A percentile compares a stretch with the other conserved stretches of the same genome.
Conservation (phyloP, 2,329 filamentous ascomycete species). For the Fusarium sp. region DNA sequence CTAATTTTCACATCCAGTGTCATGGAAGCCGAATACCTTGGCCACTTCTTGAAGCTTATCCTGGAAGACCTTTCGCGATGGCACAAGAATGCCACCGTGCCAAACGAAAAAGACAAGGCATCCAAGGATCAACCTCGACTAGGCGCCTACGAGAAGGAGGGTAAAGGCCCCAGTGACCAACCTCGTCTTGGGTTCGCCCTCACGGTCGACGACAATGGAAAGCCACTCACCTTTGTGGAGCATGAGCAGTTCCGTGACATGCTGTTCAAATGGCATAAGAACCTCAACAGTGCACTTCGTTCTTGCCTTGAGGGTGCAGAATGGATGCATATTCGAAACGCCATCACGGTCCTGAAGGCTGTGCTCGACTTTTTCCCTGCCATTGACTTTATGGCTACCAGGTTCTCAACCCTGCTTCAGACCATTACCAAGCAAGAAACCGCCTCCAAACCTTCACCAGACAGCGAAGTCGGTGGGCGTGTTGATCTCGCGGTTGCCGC, state of each 20-base stretch:
- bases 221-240: conserved; percentile 78
- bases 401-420: conserved; percentile 73
- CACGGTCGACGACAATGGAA: conserved; percentile 73
- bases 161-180: conserved; percentile 62
- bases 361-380: conserved; percentile 87
- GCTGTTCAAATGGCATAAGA: conserved; percentile 90
- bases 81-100: conserved; percentile 80
- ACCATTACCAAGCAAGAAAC: conserved; percentile 74
- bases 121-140: conserved; percentile 65
- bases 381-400: conserved; percentile 86
- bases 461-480: conserved; percentile 69
- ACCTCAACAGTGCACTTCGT: conserved; percentile 83
- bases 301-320: conserved; percentile 84
- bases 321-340: conserved; percentile 98
- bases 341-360: conserved; percentile 87
- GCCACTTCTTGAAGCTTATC: conserved; percentile 86
- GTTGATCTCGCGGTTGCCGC: conserved; percentile 82
- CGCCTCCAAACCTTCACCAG: conserved; percentile 59
- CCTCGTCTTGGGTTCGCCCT: conserved; percentile 83
- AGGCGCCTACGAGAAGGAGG: conserved; percentile 87
- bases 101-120: conserved; percentile 48
- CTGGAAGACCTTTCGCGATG: conserved; percentile 84
- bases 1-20: conserved; percentile 92
- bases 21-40: conserved; percentile 92
- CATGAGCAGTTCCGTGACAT: conserved; percentile 89